These are phyloP conservation scores for Torulaspora delbrueckii DNA, from an alignment of 805 yeast species.

Conservation along the genomic window DNA sequence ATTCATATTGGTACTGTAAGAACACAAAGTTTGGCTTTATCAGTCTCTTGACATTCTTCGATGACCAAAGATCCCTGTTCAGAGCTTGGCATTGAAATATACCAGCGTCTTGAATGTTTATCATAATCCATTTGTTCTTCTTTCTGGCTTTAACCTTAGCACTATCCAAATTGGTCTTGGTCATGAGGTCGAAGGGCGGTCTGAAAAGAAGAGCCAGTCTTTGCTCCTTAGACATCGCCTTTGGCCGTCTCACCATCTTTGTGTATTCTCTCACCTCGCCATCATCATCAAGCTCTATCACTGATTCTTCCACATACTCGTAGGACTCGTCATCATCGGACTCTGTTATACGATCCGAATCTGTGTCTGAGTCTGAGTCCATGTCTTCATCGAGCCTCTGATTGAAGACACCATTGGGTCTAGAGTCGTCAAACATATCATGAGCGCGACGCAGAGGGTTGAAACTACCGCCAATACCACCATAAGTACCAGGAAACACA, in stretches of 20 bases:
- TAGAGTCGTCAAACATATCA: conserved; percentile 34
- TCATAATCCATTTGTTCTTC: conserved; percentile 71
- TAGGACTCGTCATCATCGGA: conserved; percentile 37
- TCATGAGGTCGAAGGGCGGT: conserved; percentile 90
- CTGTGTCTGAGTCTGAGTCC: conserved; percentile 26
- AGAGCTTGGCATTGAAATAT: conserved; percentile 86
- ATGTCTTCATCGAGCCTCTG: conserved; percentile 30
- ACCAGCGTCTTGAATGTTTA: conserved; percentile 80
- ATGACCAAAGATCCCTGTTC: conserved; percentile 92
- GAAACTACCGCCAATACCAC: conserved; percentile 38
- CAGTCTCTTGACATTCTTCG: conserved; percentile 53
- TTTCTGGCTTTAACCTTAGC: conserved; percentile 64
- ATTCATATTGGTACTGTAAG: conserved; percentile 77
- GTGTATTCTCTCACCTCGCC: conserved; percentile 36
- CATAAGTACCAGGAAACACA: conserved; percentile 36
- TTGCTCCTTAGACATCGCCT: conserved; percentile 34
- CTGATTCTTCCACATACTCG: conserved; percentile 34
- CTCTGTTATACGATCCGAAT: conserved; percentile 39
- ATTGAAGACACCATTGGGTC: conserved; percentile 37
- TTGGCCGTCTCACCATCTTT: conserved; percentile 27
- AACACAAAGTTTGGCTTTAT: conserved; percentile 71
- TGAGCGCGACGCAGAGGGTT: conserved; percentile 22
- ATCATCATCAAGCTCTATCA: conserved; percentile 34
- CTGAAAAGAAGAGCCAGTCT: conserved; percentile 77
- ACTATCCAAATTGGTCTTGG: conserved; percentile 57